Evolutionary conservation across 2,329 filamentous ascomycete genomes (phyloP), one percentile per base, ranked within the genome.

Genomic region (Penicillium sp.): DNA sequence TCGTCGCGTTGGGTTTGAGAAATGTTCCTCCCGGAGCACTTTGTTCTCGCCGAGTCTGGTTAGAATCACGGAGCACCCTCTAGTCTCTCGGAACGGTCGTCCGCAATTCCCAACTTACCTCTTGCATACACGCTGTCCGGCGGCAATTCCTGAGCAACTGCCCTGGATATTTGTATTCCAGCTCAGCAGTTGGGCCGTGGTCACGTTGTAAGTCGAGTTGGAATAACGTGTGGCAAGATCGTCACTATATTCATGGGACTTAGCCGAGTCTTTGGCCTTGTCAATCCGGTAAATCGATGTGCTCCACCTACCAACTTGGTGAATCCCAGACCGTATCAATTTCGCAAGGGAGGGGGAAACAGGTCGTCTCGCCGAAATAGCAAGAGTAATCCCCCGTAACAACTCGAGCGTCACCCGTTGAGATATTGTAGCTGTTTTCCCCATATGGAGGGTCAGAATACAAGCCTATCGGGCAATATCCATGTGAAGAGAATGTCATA

Each of bases 101-200:
- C 34, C 12, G 2, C 5, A 3, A 36, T 36, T 13, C 5, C 11
- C 6, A 13, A n/a, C 34, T 36, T 36, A 34, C 32, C 32, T n/a
- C 18, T 25, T 35, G 36, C 32, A 43, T 5, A 43, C 32, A 35
- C 41, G 41, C 33, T 43, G 41, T 4, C 41, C 41, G 11, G 12
- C 3, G 9, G 41, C 28, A 35, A 43, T n/a, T 4, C 41, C 33
- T 18, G 12, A 18, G 13, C 32, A 43, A 26, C 41, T 43, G 5
- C 41, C 41, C 24, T 43, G 41, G n/a, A 43, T 43, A 43, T 43
- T 43, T 13, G n/a, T 12, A 12, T 35, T 36, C 41, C 32, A 43
- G 8, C n/a, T 24, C 11, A 43, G 41, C 5, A 43, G 27, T 35
- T 43, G 41, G 27, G 32, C 6, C 1, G n/a, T 26, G 41, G 32